Percentiles rank a stretch among this genome's conserved stretches.
Evolutionary conservation across 495 filamentous ascomycete species (phyloP).

Genomic region (Aspergillus nidulans): DNA sequence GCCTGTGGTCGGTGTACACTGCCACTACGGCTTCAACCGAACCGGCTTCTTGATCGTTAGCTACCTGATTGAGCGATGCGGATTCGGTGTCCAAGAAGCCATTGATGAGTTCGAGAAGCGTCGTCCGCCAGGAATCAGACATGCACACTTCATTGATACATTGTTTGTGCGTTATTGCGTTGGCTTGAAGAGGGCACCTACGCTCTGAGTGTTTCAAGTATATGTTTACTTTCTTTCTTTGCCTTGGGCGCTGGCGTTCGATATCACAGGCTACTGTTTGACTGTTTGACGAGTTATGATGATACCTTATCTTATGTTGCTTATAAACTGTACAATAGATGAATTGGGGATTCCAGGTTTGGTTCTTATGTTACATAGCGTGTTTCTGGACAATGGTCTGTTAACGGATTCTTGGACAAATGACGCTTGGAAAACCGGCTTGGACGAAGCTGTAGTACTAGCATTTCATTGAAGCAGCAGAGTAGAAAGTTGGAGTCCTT

Average conservation of each 20-base stretch:
- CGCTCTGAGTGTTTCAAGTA: slow-evolving; percentile 23
- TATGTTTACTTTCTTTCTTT: slow-evolving; percentile 1
- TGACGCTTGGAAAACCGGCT: neutral
- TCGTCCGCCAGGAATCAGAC: slow-evolving; percentile 79
- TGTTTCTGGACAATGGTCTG: too few species aligned
- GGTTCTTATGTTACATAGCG: too few species aligned
- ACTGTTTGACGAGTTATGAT: slow-evolving; percentile 17
- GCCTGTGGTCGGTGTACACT: slow-evolving; percentile 74
- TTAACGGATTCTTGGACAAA: too few species aligned
- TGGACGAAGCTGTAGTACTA: neutral
- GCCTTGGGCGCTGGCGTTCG: slow-evolving; percentile 6
- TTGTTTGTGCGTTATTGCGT: slow-evolving; percentile 74
- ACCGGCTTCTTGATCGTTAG: slow-evolving; percentile 89
- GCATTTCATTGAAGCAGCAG: too few species aligned
- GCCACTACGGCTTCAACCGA: slow-evolving; percentile 92
- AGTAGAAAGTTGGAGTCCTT: too few species aligned
- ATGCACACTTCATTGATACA: slow-evolving; percentile 84
- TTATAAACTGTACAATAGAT: slow-evolving; percentile 20
- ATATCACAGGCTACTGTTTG: neutral
- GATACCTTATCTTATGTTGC: neutral
- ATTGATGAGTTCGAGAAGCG: slow-evolving; percentile 72
- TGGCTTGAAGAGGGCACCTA: slow-evolving; percentile 51
- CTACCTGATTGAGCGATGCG: slow-evolving; percentile 80
- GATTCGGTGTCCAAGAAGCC: slow-evolving; percentile 68
- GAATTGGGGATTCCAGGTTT: neutral